Evolutionary conservation across 805 yeast genomes (phyloP).

Genomic region (Hanseniaspora jakobsenii): DNA sequence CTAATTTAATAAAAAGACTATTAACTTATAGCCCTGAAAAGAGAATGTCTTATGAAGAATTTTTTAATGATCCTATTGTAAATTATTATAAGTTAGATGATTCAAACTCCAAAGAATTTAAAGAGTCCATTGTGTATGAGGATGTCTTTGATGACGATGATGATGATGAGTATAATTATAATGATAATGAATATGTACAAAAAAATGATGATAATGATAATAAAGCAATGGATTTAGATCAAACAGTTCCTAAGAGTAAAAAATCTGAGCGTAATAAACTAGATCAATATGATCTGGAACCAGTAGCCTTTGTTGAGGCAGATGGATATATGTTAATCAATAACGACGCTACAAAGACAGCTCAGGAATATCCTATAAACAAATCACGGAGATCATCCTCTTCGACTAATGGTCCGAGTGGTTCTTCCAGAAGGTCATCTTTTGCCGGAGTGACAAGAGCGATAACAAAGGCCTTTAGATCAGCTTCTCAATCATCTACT

Average conservation of each 20-base stretch:
- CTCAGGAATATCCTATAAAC: slow-evolving; percentile 21
- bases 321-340: slow-evolving; percentile 6
- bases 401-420: slow-evolving; percentile 35
- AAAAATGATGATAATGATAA: not conserved
- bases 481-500: slow-evolving; percentile 10
- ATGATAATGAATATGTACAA: not conserved
- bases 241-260: too few relatives aligned
- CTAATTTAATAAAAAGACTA: slow-evolving; percentile 58
- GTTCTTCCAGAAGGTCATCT: slow-evolving; percentile 3
- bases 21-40: slow-evolving; percentile 76
- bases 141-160: slow-evolving; percentile 7
- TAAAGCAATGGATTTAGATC: too few relatives aligned
- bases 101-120: not conserved
- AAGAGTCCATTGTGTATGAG: not conserved
- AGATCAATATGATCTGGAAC: too few relatives aligned
- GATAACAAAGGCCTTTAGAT: slow-evolving; percentile 13
- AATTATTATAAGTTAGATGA: not conserved
- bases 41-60: slow-evolving; percentile 78
- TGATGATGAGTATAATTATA: not conserved
- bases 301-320: not conserved
- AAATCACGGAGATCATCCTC: slow-evolving; percentile 32
- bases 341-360: slow-evolving; percentile 14
- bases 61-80: slow-evolving; percentile 51
- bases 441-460: slow-evolving; percentile 14
- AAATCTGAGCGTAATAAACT: too few relatives aligned